phyloP scores from a whole-genome alignment of 305 asterid genomes.

The Plantago rigida region DNA sequence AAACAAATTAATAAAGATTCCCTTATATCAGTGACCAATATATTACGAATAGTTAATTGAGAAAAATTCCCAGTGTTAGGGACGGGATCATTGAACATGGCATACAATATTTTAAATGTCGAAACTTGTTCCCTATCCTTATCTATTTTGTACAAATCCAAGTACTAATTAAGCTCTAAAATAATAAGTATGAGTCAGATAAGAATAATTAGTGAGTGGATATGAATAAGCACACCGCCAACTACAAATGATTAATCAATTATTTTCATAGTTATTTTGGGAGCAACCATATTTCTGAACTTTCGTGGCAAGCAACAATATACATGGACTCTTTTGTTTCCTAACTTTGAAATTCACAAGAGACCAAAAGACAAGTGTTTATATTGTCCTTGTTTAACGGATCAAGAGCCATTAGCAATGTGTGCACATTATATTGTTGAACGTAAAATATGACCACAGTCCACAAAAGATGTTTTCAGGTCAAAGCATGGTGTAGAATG shows the following conservation, averaged over 20 bases:
- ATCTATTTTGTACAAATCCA: background rate
- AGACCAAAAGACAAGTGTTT: background rate
- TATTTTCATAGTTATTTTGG: background rate
- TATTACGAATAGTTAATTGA: no score
- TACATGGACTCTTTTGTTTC: background rate
- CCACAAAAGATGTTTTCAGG: no score
- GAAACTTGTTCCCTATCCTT: constrained; percentile 7
- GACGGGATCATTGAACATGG: constrained; percentile 22
- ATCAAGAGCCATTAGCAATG: no score
- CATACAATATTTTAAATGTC: background rate
- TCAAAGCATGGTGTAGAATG: no score
- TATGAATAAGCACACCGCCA: background rate
- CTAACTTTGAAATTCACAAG: background rate
- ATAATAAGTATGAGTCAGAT: constrained; percentile 7
- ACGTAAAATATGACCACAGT: no score
- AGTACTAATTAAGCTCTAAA: background rate
- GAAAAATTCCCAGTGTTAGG: background rate
- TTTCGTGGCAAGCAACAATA: background rate
- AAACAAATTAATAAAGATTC: background rate
- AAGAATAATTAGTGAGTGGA: constrained; percentile 19
- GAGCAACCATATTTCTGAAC: background rate
- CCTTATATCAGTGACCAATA: background rate
- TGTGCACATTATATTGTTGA: no score
- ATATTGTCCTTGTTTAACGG: background rate
- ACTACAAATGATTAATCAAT: background rate